Evolutionary conservation across 2,329 filamentous ascomycete genomes (phyloP).

Genomic region (Hawksworthiomyces lignivorus): DNA sequence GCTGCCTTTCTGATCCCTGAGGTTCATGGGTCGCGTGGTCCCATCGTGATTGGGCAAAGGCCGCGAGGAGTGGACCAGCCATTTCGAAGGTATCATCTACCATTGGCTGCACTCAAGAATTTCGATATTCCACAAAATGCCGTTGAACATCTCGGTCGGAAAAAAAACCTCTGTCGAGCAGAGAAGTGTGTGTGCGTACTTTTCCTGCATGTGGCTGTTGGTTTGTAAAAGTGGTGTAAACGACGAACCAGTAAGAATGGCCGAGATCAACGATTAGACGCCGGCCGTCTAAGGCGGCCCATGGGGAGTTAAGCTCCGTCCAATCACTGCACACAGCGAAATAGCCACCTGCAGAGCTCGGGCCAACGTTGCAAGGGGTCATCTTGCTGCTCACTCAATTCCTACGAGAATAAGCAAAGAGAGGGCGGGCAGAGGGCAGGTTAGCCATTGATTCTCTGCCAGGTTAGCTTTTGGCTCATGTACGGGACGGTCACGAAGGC

Average conservation of each 20-base stretch:
- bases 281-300: conserved; percentile 1
- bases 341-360: neutral
- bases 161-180: no score
- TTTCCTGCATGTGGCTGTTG: neutral
- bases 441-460: no score
- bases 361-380: no score
- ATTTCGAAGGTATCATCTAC: neutral
- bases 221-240: neutral
- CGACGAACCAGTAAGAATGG: no score
- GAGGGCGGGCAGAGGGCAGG: no score
- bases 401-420: no score
- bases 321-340: conserved; percentile 2
- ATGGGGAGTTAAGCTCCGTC: neutral
- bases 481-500: no score
- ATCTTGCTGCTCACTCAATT: conserved; percentile 3
- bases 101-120: conserved; percentile 4
- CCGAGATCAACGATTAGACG: conserved; percentile 2
- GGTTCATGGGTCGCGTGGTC: neutral
- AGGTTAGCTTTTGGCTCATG: no score
- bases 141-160: no score
- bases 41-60: neutral
- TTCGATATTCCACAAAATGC: no score
- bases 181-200: neutral
- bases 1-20: neutral
- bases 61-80: neutral